Evolutionary conservation across 768 basidiomycete species (phyloP).

Genomic region (Termitomyces sp.): DNA sequence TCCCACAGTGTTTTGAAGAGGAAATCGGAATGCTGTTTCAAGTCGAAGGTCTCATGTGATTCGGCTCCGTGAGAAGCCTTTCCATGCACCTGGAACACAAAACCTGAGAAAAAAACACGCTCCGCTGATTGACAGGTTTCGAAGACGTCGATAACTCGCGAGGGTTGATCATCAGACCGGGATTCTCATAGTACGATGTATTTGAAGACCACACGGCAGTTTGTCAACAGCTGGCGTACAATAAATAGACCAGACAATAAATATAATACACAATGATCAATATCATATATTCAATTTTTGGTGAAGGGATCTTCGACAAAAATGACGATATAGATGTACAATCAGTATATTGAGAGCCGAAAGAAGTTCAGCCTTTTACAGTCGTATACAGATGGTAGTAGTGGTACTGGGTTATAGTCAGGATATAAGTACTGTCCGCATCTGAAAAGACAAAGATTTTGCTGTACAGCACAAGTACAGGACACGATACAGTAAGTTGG

Average conservation of each 20-base stretch:
- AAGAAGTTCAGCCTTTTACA: background rate
- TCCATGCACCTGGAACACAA: background rate
- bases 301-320: background rate
- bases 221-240: background rate
- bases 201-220: background rate
- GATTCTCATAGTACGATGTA: background rate
- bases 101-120: background rate
- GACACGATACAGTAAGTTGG: background rate
- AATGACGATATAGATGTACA: background rate
- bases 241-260: background rate
- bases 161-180: background rate
- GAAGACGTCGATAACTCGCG: background rate
- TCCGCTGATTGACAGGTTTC: background rate
- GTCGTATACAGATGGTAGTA: constrained; percentile 1
- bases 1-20: background rate
- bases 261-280: no score
- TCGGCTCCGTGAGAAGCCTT: constrained; percentile 1
- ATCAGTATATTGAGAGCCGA: background rate
- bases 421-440: constrained; percentile 5
- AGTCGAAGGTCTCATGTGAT: background rate
- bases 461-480: constrained; percentile 2
- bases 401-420: background rate
- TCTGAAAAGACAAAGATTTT: constrained; percentile 1
- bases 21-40: constrained; percentile 1
- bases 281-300: no score